These are phyloP conservation scores for Aquilaria agallochum DNA, from an alignment of 441 rosid genomes.

Conservation along the genomic window DNA sequence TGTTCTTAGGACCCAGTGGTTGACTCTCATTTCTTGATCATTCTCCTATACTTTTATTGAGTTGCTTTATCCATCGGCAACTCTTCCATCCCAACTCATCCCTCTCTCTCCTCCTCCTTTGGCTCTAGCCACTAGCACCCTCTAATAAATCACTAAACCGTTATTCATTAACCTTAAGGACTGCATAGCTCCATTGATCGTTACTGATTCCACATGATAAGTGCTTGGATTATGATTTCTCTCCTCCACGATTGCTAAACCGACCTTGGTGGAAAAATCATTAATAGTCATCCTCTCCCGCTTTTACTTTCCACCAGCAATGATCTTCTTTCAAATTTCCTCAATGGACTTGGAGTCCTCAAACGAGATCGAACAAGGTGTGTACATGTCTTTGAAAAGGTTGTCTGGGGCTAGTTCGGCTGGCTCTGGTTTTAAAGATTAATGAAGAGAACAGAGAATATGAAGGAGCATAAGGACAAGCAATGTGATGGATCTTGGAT, in stretches of 20 bases:
- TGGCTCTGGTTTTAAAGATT: conserved; percentile 14
- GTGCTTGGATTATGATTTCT: neutral
- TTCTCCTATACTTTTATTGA: neutral
- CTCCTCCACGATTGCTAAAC: too few relatives aligned
- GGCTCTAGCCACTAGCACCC: too few relatives aligned
- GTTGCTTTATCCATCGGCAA: neutral
- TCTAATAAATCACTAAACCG: too few relatives aligned
- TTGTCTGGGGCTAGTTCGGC: conserved; percentile 7
- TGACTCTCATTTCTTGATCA: neutral
- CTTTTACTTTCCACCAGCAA: conserved; percentile 11
- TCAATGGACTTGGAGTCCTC: conserved; percentile 7
- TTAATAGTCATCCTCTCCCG: conserved; percentile 15
- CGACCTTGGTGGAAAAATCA: conserved; percentile 8
- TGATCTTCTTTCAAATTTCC: conserved; percentile 17
- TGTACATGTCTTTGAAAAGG: conserved; percentile 13
- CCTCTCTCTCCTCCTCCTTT: neutral
- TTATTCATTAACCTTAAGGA: too few relatives aligned
- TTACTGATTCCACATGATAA: too few relatives aligned
- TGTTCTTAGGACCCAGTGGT: neutral
- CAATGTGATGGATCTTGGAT: conserved; percentile 15
- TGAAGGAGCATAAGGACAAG: conserved; percentile 11
- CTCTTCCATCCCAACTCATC: neutral
- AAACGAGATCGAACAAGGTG: conserved; percentile 2
- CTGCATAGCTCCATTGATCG: too few relatives aligned
- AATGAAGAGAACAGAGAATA: conserved; percentile 12